phyloP scores from a whole-genome alignment of 768 basidiomycete genomes.

The Clitopilus passeckerianus region DNA sequence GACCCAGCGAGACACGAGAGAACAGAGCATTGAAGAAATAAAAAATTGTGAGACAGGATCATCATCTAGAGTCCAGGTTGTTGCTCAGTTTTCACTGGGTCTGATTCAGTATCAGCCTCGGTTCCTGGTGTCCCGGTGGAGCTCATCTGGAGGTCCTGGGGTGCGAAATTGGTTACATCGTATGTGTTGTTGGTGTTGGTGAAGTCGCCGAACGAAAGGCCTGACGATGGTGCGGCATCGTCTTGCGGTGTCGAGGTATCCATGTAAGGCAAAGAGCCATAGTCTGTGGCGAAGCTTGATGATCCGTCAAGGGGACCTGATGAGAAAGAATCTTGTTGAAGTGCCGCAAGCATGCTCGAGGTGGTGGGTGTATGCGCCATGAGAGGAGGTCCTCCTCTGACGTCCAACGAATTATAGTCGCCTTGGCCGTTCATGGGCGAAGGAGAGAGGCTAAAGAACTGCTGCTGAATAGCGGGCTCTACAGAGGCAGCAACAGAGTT shows the following conservation, averaged over 20 bases:
- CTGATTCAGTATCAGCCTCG: slow-evolving; percentile 60
- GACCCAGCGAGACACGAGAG: background rate
- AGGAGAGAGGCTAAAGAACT: slow-evolving; percentile 78
- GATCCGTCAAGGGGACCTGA: slow-evolving; percentile 59
- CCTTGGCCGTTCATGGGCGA: slow-evolving; percentile 91
- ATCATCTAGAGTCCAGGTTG: slow-evolving; percentile 24
- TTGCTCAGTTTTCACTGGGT: slow-evolving; percentile 66
- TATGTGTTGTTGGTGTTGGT: slow-evolving; percentile 56
- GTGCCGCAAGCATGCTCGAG: slow-evolving; percentile 85
- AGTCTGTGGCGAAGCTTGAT: slow-evolving; percentile 63
- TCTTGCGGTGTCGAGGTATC: slow-evolving; percentile 64
- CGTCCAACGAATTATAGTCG: slow-evolving; percentile 63
- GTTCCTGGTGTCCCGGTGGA: slow-evolving; percentile 44
- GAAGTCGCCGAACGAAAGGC: slow-evolving; percentile 70
- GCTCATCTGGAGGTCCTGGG: slow-evolving; percentile 62
- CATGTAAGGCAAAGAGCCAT: slow-evolving; percentile 71
- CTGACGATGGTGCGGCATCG: slow-evolving; percentile 59
- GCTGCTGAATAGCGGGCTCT: slow-evolving; percentile 88
- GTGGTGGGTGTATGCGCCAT: slow-evolving; percentile 85
- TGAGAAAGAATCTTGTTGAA: slow-evolving; percentile 74
- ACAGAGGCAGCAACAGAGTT: slow-evolving; percentile 91
- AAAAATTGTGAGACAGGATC: slow-evolving; percentile 8
- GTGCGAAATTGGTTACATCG: slow-evolving; percentile 64
- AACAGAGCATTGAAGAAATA: slow-evolving; percentile 13
- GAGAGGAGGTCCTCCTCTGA: slow-evolving; percentile 48